These are phyloP conservation scores for Aureobasidium vineae DNA, from an alignment of 2,329 filamentous ascomycete genomes.

Conservation along the genomic window DNA sequence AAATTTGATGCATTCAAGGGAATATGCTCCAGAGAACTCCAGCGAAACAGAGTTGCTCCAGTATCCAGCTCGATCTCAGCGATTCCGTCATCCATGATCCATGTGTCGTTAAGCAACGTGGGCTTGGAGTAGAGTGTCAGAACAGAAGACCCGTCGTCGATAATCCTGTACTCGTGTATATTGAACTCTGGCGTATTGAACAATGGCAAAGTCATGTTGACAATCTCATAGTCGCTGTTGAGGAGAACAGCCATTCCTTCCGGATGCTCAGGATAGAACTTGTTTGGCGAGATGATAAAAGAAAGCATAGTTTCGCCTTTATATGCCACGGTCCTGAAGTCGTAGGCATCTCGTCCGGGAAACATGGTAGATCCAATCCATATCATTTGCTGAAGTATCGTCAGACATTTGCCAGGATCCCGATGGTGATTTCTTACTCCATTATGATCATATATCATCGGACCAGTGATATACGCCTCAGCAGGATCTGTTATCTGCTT, in stretches of 20 bases:
- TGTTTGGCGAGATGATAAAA: constrained; percentile 25
- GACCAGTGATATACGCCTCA: constrained; percentile 21
- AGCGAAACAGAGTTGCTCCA: constrained; percentile 38
- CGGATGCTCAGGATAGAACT: constrained; percentile 13
- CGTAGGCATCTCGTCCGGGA: constrained; percentile 29
- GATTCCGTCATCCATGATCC: constrained; percentile 38
- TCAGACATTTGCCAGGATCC: neutral
- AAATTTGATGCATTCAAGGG: constrained; percentile 37
- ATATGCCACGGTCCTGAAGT: constrained; percentile 26
- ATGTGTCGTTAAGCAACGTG: constrained; percentile 33
- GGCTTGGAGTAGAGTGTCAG: constrained; percentile 30
- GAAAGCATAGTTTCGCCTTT: constrained; percentile 20
- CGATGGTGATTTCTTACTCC: neutral
- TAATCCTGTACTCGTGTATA: constrained; percentile 43
- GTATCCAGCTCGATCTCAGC: constrained; percentile 39
- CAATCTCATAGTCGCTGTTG: constrained; percentile 24
- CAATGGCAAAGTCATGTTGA: neutral
- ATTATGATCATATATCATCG: constrained; percentile 24
- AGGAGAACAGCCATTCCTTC: constrained; percentile 26
- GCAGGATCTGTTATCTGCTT: neutral
- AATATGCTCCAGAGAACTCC: constrained; percentile 35
- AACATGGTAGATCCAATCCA: constrained; percentile 30
- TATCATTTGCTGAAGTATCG: constrained; percentile 28
- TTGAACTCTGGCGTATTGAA: constrained; percentile 35
- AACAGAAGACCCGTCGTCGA: constrained; percentile 37